A percentile compares a stretch with the other conserved stretches of the same genome.
Evolutionary conservation across 345 rosid species (phyloP).

Genomic region (Pistacia integerrima): DNA sequence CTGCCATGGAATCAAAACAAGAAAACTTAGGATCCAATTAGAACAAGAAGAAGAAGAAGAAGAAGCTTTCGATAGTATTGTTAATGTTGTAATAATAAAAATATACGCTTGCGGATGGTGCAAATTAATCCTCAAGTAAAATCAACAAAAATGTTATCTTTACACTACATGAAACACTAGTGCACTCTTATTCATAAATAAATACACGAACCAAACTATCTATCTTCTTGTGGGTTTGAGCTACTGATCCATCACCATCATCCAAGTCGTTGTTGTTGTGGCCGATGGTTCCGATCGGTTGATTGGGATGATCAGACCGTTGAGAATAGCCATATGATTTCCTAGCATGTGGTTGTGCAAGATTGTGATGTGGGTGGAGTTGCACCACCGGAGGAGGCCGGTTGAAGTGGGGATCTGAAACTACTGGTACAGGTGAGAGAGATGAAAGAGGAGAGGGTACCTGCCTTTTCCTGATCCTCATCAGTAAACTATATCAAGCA

Average conservation of each 20-base stretch:
- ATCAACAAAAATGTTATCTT: conserved; percentile 9
- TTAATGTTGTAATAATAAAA: background rate
- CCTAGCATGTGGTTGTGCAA: conserved; percentile 11
- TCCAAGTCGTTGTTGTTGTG: conserved; percentile 11
- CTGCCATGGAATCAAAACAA: conserved; percentile 27
- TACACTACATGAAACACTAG: conserved; percentile 27
- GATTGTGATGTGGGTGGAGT: conserved; percentile 32
- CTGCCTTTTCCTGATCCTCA: conserved; percentile 96
- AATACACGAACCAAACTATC: conserved; percentile 39
- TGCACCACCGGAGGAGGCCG: conserved; percentile 64
- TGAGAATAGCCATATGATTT: conserved; percentile 10
- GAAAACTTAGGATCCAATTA: conserved; percentile 22
- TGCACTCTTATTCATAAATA: conserved; percentile 38
- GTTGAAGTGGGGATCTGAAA: conserved; percentile 76
- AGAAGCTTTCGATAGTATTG: background rate
- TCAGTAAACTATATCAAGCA: conserved; percentile 28
- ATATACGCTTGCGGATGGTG: conserved; percentile 19
- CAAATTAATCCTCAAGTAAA: conserved; percentile 27
- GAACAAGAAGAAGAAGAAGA: too few relatives aligned
- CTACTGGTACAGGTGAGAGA: conserved; percentile 69
- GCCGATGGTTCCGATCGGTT: conserved; percentile 33
- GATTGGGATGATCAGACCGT: conserved; percentile 44
- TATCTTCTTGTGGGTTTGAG: conserved; percentile 23
- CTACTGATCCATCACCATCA: conserved; percentile 12
- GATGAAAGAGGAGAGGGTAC: conserved; percentile 75